Evolutionary conservation across 2,329 filamentous ascomycete species (phyloP), one percentile per base, ranked within the genome.

Genomic region (Monosporascus sp.): DNA sequence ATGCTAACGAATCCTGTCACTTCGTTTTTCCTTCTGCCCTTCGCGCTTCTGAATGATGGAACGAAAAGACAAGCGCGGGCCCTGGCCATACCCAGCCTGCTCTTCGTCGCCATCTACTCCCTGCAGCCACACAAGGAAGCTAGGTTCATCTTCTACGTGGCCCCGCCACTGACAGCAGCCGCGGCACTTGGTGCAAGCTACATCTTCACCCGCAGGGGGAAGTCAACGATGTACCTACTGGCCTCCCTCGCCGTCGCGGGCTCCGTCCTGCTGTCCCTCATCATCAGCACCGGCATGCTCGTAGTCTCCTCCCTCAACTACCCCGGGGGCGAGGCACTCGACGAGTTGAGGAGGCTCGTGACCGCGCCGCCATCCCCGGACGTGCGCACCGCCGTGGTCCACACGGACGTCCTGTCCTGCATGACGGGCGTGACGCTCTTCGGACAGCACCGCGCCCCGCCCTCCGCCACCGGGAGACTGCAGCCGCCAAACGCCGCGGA

Each of bases 91-190:
- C 91, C 94, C 0, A 79, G 82, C 9, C 59, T 95, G 2, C 69
- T 81, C 31, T 99, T 92, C 68, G 77, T 95, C 20, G 79, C 79
- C 5, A 70, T 95, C 44, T 97, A 96, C 75, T 96, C 90, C 57
- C 62, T 90, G 49, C 88, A 96, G 56, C 92, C 93, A 0, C 94
- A 99, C 74, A 99, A 99, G 68, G 94, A 99, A 73, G 88, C 91
- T 68, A 88, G 94, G 18, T 99, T 99, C 75, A 86, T 99, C 61
- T 84, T 97, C 63, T 97, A 97, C 72, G 79, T 84, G 50, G 78
- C 96, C 24, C 94, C 94, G 0, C 79, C 86, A 0, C 74, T 97
- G 31, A 96, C 92, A 0, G 87, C 86, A 11, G 81, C 86, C 3
- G 86, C 90, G 0, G 85, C 90, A 3, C 77, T 90, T 5, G 86